Evolutionary conservation across 2,329 filamentous ascomycete genomes (phyloP), one percentile per base, ranked within the genome.

Genomic region (Aspergillus ochraceus): DNA sequence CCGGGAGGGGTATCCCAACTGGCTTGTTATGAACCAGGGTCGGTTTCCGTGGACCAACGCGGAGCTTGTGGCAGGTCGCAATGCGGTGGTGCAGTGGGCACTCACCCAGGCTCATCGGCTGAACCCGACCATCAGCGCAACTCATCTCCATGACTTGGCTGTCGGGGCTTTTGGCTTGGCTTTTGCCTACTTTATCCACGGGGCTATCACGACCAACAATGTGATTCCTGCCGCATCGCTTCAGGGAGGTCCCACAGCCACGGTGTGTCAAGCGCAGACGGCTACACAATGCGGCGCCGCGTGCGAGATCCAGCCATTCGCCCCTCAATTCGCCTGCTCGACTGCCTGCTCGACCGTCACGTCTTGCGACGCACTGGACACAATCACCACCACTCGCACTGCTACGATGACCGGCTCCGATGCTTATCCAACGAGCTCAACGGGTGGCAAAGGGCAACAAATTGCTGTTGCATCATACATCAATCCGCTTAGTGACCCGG

Each of bases 381-480:
- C 49, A 4, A 14, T 51, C 22, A 57, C 49, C 17, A 57, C 49
- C 6, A 57, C 55, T 24, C 32, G 11, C 22, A 57, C 55, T 8
- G 19, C 47, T 20, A 57, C 55, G 19, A 52, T 52, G 36, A 57
- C 36, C 10, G 49, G 46, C 12, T 29, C 26, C n/a, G 24, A 46
- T 17, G 14, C 49, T 9, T 14, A 10, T 5, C 36, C 55, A 6
- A 57, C 55, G 24, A 49, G 32, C 17, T 51, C 47, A n/a, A 42
- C 32, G 5, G 32, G 19, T 29, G 54, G 54, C 12, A 24, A 57
- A 46, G 61, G 61, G 49, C 58, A 67, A 24, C 65, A 67, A 45
- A 63, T 67, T 17, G 64, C 64, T 1, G 49, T 67, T 4, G 65
- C 64, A 12, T 67, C 64, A 22, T 67, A 67, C 36, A 66, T 67